A percentile compares a stretch with the other conserved stretches of the same genome.
Conservation (phyloP, 1,139 yeast species). For the Protomyces arabidopsidicola region DNA sequence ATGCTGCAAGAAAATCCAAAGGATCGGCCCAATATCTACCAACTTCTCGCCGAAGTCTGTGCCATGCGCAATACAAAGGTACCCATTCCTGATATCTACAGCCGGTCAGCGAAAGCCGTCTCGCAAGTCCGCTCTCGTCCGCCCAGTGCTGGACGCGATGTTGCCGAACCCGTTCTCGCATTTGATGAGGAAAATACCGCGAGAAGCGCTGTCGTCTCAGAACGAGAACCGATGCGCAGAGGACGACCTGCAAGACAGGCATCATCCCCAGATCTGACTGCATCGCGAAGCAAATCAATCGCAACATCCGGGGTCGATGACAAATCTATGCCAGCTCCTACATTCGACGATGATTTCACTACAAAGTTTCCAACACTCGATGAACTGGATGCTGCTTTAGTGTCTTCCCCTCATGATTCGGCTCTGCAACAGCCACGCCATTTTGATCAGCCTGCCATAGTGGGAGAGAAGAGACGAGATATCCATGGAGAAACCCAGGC, state of each 20-base stretch:
- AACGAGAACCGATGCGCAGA: slow-evolving; percentile 28
- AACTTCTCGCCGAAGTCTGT: slow-evolving; percentile 67
- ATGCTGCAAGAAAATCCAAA: slow-evolving; percentile 75
- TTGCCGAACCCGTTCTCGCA: slow-evolving; percentile 20
- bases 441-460: neutral
- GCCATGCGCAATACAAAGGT: slow-evolving; percentile 50
- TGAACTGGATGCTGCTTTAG: slow-evolving; percentile 9
- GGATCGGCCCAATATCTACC: slow-evolving; percentile 81
- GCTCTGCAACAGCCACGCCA: neutral
- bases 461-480: too few species aligned
- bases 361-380: slow-evolving; percentile 22
- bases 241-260: slow-evolving; percentile 31
- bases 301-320: neutral
- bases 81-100: slow-evolving; percentile 45
- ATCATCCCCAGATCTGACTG: slow-evolving; percentile 3
- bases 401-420: too few species aligned
- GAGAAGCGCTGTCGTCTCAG: slow-evolving; percentile 16
- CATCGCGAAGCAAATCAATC: neutral
- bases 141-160: slow-evolving; percentile 32
- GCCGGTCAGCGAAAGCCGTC: neutral
- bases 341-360: slow-evolving; percentile 21
- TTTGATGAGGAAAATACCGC: slow-evolving; percentile 14
- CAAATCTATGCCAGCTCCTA: slow-evolving; percentile 1
- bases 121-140: slow-evolving; percentile 33
- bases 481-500: too few species aligned